Percentiles rank a stretch among this genome's conserved stretches.
Conservation (phyloP, 2,329 filamentous ascomycete genomes). For the Alternaria conjuncta region DNA sequence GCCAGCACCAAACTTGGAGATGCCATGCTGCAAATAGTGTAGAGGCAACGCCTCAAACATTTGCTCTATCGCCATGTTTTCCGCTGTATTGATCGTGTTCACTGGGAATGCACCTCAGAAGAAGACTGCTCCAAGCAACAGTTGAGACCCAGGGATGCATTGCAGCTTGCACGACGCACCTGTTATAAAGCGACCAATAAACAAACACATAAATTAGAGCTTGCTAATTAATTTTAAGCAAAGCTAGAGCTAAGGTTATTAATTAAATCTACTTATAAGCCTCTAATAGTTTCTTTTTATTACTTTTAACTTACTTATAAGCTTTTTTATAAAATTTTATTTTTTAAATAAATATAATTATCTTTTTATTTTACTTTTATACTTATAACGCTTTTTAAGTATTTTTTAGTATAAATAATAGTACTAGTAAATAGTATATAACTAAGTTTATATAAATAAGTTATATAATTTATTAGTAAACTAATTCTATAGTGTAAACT, state of each 20-base stretch:
- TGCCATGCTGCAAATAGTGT: slow-evolving; percentile 39
- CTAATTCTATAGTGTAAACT: slow-evolving; percentile 6
- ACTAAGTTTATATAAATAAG: too few species aligned
- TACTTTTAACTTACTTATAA: too few species aligned
- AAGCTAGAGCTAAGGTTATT: too few species aligned
- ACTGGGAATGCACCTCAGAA: not conserved
- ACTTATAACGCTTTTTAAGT: too few species aligned
- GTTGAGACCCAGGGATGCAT: not conserved
- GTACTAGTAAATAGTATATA: too few species aligned
- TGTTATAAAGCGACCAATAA: not conserved
- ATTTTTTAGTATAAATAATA: too few species aligned
- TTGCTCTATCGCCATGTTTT: slow-evolving; percentile 39
- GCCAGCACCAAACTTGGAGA: slow-evolving; percentile 36
- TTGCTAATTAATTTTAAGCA: not conserved
- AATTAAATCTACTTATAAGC: too few species aligned
- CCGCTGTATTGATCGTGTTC: not conserved
- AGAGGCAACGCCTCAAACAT: slow-evolving; percentile 38
- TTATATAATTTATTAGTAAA: not conserved
- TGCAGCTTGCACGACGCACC: not conserved
- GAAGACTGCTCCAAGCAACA: not conserved
- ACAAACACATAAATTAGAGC: not conserved
- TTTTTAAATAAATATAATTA: too few species aligned
- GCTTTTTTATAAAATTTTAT: too few species aligned
- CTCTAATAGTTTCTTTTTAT: too few species aligned
- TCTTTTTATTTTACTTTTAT: too few species aligned